Base-by-base conservation (phyloP, 2,329 filamentous ascomycete genomes). In the Acrocalymma vagum region DNA sequence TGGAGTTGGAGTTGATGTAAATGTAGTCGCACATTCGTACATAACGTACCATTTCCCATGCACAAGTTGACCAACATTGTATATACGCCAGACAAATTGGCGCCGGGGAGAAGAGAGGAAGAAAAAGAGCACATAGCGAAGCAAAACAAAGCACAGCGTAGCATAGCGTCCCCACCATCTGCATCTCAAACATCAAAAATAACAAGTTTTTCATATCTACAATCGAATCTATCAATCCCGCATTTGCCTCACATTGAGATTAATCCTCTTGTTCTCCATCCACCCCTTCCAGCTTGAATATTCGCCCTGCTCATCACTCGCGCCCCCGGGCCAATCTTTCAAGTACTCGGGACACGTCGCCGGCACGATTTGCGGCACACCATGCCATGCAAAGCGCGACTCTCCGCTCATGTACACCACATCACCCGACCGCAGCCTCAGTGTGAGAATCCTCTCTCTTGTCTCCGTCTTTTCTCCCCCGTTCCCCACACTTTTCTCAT, bases 161-260 rank as follows among this genome's bases (percentile, higher is more conserved):
- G n/a, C n/a, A n/a, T n/a, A n/a, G n/a, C n/a, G n/a, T n/a, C n/a
- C n/a, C n/a, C n/a, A n/a, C n/a, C n/a, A n/a, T n/a, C n/a, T n/a
- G n/a, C n/a, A n/a, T n/a, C n/a, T n/a, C n/a, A n/a, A n/a, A n/a
- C n/a, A n/a, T n/a, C n/a, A n/a, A n/a, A n/a, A n/a, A n/a, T n/a
- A n/a, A n/a, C n/a, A n/a, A n/a, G n/a, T n/a, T n/a, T n/a, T n/a
- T n/a, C n/a, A n/a, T n/a, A n/a, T n/a, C n/a, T n/a, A n/a, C n/a
- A n/a, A n/a, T n/a, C n/a, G n/a, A n/a, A n/a, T n/a, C n/a, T n/a
- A 8, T 55, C 20, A 57, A 43, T 83, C 80, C 61, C 75, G 82
- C 87, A 96, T 95, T 71, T 97, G 93, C 48, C 93, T 79, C 8
- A 96, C 88, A 67, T 97, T 97, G 31, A 97, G 65, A 66, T 97